Evolutionary conservation across 805 yeast genomes (phyloP).

Genomic region (Trichomonascus vanleenenianus): DNA sequence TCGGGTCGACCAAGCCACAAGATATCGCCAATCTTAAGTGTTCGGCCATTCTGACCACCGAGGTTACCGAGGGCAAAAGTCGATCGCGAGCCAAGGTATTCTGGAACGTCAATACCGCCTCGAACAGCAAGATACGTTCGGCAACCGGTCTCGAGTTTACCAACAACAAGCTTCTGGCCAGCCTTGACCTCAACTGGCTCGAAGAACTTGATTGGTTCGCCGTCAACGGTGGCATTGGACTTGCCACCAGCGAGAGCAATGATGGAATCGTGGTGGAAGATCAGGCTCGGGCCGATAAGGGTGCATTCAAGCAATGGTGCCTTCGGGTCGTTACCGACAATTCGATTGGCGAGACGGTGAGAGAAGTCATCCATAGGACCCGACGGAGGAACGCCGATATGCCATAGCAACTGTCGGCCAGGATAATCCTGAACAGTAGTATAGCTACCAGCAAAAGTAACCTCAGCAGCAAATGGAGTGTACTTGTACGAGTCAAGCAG

Average conservation of each 20-base stretch:
- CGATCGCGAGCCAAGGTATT: conserved; percentile 91
- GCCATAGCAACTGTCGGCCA: conserved; percentile 79
- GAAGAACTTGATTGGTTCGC: conserved; percentile 50
- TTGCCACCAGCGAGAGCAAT: conserved; percentile 86
- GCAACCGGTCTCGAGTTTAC: conserved; percentile 77
- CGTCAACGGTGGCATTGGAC: conserved; percentile 61
- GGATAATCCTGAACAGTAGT: conserved; percentile 96
- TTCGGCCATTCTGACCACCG: conserved; percentile 95
- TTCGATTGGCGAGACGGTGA: conserved; percentile 79
- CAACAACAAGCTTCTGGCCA: conserved; percentile 75
- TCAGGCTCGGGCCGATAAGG: conserved; percentile 73
- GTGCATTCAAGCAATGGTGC: conserved; percentile 93
- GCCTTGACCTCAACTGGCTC: conserved; percentile 60
- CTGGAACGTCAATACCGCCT: conserved; percentile 91
- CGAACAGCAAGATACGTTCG: conserved; percentile 84
- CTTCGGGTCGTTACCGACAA: conserved; percentile 75
- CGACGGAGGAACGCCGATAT: conserved; percentile 95
- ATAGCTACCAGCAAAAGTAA: conserved; percentile 84
- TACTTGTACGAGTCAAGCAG: conserved; percentile 76
- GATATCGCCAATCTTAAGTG: conserved; percentile 86
- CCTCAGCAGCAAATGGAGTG: conserved; percentile 76
- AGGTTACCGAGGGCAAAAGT: conserved; percentile 86
- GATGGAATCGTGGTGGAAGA: conserved; percentile 74
- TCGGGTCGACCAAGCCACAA: conserved; percentile 77
- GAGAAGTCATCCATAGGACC: conserved; percentile 97